A percentile compares a stretch with the other conserved stretches of the same genome.
phyloP scores from a whole-genome alignment of 129 eudicot species.

The Flaveria trinervia region DNA sequence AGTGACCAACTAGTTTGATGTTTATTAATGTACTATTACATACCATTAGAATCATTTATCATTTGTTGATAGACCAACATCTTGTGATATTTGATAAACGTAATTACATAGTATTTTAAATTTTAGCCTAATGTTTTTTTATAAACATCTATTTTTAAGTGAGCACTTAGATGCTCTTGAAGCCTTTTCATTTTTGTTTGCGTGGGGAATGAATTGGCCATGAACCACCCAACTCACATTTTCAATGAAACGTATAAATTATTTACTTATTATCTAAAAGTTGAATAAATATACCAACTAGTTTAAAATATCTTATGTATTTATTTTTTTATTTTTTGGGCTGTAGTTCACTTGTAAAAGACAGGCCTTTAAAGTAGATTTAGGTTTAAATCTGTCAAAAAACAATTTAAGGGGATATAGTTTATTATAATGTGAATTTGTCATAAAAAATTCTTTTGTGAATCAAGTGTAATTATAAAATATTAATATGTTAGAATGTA shows the following conservation, averaged over 20 bases:
- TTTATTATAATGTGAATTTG: too few relatives aligned
- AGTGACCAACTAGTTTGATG: too few relatives aligned
- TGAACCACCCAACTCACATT: neutral
- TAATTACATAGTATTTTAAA: neutral
- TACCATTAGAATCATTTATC: too few relatives aligned
- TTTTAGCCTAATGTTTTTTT: neutral
- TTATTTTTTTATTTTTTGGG: neutral
- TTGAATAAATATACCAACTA: neutral
- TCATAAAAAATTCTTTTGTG: too few relatives aligned
- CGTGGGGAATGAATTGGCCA: conserved; percentile 25
- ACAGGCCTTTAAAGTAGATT: too few relatives aligned
- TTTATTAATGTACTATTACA: too few relatives aligned
- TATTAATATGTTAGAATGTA: neutral
- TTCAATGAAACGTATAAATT: neutral
- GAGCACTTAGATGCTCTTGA: neutral
- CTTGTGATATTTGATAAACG: neutral
- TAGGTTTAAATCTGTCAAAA: too few relatives aligned
- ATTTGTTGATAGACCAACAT: neutral
- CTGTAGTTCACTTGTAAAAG: too few relatives aligned
- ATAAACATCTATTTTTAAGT: neutral
- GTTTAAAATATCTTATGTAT: neutral
- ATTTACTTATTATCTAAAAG: too few relatives aligned
- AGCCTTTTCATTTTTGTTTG: conserved; percentile 5
- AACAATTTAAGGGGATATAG: too few relatives aligned
- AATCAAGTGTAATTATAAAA: neutral